Conservation (phyloP, 2,329 filamentous ascomycete species). For the Dothiorella sarmentorum region DNA sequence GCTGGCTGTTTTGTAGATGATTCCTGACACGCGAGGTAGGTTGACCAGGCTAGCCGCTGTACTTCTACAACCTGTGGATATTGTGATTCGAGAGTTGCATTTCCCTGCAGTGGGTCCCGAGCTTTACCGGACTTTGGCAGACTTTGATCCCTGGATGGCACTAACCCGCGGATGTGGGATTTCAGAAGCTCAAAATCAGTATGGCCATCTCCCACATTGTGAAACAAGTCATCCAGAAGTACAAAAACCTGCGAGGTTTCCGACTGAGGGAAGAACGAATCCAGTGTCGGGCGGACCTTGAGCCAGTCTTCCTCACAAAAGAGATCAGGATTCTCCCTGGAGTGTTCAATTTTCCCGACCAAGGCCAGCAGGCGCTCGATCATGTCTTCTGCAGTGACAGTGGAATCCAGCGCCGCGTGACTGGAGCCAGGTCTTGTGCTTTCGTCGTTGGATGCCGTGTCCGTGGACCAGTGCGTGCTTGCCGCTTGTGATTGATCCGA, state of each 20-base stretch:
- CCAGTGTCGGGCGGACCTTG: background rate
- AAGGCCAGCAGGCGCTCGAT: background rate
- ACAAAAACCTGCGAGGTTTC: background rate
- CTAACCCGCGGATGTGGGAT: background rate
- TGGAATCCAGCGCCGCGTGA: too few relatives aligned
- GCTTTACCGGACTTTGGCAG: background rate
- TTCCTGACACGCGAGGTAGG: background rate
- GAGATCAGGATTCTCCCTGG: background rate
- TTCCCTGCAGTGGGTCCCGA: background rate
- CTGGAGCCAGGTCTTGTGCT: background rate
- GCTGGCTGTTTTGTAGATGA: too few relatives aligned
- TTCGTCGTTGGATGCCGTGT: slow-evolving; percentile 57
- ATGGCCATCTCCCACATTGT: background rate
- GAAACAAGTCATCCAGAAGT: background rate
- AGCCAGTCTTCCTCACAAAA: background rate
- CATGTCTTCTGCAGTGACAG: background rate
- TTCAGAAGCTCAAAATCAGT: background rate
- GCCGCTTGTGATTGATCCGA: background rate
- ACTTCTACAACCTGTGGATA: background rate
- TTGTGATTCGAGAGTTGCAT: background rate
- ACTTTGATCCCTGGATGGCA: background rate
- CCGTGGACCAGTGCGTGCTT: slow-evolving; percentile 42
- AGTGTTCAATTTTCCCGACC: background rate
- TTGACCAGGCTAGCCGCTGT: background rate
- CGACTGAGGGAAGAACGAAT: background rate